phyloP scores from a whole-genome alignment of 345 rosid genomes.

The Camelina hispida region DNA sequence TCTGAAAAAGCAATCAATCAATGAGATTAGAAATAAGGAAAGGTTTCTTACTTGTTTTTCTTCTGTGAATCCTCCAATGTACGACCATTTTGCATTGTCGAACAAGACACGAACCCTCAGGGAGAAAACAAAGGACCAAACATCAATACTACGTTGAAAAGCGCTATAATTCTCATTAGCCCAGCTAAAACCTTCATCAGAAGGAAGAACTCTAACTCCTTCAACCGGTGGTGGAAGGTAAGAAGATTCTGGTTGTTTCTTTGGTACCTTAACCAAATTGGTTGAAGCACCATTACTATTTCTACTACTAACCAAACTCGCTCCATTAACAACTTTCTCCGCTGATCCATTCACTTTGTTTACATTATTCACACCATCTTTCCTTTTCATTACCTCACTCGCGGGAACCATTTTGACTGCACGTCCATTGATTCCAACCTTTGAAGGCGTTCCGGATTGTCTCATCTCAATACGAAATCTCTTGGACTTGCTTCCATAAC shows the following conservation, averaged over 20 bases:
- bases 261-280: constrained; percentile 51
- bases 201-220: constrained; percentile 70
- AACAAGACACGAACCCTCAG: constrained; percentile 73
- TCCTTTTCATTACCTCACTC: constrained; percentile 66
- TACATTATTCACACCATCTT: constrained; percentile 47
- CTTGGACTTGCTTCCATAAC: constrained; percentile 32
- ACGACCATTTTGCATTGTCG: constrained; percentile 92
- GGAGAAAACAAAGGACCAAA: constrained; percentile 86
- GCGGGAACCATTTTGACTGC: constrained; percentile 80
- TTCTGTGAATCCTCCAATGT: constrained; percentile 73
- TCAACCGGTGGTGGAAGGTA: constrained; percentile 66
- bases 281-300: constrained; percentile 44
- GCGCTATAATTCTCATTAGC: constrained; percentile 85
- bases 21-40: constrained; percentile 11
- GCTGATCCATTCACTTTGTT: constrained; percentile 63
- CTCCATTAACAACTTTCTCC: constrained; percentile 61
- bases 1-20: neutral
- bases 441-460: constrained; percentile 60
- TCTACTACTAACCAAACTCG: constrained; percentile 54
- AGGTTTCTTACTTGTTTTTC: constrained; percentile 68
- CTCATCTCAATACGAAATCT: constrained; percentile 61
- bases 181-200: constrained; percentile 98
- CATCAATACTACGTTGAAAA: constrained; percentile 75
- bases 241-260: constrained; percentile 45
- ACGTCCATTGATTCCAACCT: constrained; percentile 61